Evolutionary conservation across 78 protist species (phyloP).

Genomic region (Dictyostelium firmibasis): DNA sequence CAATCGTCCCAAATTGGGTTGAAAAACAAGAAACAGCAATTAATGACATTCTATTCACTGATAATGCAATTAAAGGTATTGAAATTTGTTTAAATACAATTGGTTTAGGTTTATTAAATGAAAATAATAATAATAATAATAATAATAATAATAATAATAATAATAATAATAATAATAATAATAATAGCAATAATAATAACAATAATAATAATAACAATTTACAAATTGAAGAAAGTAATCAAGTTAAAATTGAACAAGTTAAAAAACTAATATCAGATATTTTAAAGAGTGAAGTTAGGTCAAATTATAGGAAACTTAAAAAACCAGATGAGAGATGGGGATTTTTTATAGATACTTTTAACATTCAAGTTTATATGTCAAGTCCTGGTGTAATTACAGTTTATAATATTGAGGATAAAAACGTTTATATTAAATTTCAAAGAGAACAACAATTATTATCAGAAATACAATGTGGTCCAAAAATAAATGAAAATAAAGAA

Average conservation of each 20-base stretch:
- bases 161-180: no score
- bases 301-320: slow-evolving; percentile 24
- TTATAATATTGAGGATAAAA: slow-evolving; percentile 19
- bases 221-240: not conserved
- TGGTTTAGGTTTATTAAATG: not conserved
- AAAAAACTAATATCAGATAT: slow-evolving; percentile 24
- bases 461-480: not conserved
- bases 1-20: slow-evolving; percentile 61
- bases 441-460: not conserved
- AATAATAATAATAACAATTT: no score
- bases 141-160: not conserved
- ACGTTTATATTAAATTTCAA: not conserved
- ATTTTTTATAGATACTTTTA: slow-evolving; percentile 16
- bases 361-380: slow-evolving; percentile 24
- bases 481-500: not conserved
- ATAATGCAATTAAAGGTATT: not conserved
- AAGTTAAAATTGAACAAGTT: not conserved
- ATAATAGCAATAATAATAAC: no score
- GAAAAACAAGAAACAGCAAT: not conserved
- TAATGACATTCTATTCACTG: not conserved
- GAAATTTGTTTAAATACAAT: not conserved
- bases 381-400: slow-evolving; percentile 1
- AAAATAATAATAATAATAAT: not conserved
- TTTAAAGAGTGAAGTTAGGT: slow-evolving; percentile 46
- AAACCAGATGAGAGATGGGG: slow-evolving; percentile 53